A percentile compares a stretch with the other conserved stretches of the same genome.
These are phyloP conservation scores for Effrenium voratum DNA, from an alignment of 73 alveolate species.

Conservation along the genomic window DNA sequence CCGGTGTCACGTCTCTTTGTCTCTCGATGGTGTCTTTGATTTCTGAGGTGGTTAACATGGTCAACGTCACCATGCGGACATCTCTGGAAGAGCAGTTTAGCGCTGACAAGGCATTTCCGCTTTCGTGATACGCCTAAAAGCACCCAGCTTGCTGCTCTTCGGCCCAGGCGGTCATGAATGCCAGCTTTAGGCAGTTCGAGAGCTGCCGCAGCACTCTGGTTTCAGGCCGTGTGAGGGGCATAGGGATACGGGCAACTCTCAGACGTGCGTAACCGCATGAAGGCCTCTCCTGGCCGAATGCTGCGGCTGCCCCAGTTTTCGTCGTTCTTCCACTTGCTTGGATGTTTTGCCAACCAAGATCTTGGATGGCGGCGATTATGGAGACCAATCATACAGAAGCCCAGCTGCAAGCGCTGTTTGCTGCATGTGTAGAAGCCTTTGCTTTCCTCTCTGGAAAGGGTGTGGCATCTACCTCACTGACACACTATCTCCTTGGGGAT, in stretches of 20 bases:
- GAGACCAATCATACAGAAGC: constrained; percentile 55
- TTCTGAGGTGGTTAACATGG: constrained; percentile 71
- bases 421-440: not conserved
- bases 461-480: not conserved
- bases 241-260: not conserved
- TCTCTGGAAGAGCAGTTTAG: constrained; percentile 44
- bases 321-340: not conserved
- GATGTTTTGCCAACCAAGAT: not conserved
- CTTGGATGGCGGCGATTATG: constrained; percentile 70
- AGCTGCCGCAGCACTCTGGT: constrained; percentile 37
- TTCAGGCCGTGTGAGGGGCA: not conserved
- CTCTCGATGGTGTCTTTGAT: not conserved
- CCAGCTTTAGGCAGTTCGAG: constrained; percentile 49
- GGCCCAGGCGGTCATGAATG: constrained; percentile 14
- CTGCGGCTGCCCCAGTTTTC: not conserved
- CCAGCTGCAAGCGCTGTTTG: not conserved
- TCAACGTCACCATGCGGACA: constrained; percentile 61
- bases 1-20: not conserved
- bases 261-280: not conserved
- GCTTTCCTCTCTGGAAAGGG: not conserved
- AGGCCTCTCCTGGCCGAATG: constrained; percentile 87
- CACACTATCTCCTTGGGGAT: not conserved
- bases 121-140: not conserved
- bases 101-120: constrained; percentile 43
- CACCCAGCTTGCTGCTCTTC: not conserved